Conservation (phyloP, 2,329 filamentous ascomycete species). For the Alternaria incomplexa region DNA sequence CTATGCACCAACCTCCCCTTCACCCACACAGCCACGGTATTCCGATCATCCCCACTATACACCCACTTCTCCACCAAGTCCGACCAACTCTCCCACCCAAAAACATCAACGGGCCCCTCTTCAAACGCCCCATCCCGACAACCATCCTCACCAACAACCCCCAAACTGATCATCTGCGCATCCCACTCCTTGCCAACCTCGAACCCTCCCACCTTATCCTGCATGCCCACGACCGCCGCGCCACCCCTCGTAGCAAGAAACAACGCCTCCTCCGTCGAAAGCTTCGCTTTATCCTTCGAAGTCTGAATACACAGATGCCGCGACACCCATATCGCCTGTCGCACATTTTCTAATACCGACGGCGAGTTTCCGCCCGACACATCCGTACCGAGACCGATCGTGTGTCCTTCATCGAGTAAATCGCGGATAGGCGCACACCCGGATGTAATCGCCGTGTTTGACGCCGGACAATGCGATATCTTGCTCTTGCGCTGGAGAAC, state of each 20-base stretch:
- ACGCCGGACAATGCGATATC: conserved; percentile 85
- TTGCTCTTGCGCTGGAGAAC: conserved; percentile 68
- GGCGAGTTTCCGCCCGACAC: conserved; percentile 86
- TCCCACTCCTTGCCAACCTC: conserved; percentile 89
- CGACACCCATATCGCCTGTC: conserved; percentile 80
- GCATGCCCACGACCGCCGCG: conserved; percentile 78
- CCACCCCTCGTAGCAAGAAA: conserved; percentile 90
- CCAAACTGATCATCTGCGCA: conserved; percentile 79
- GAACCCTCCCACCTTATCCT: conserved; percentile 76
- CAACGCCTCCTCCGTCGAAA: conserved; percentile 84
- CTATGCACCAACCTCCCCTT: conserved; percentile 78
- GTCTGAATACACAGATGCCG: conserved; percentile 69
- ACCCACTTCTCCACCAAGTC: conserved; percentile 93
- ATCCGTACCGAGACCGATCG: conserved; percentile 88
- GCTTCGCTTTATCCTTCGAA: conserved; percentile 58
- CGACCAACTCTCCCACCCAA: conserved; percentile 89
- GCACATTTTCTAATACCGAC: conserved; percentile 79
- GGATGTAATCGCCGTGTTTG: conserved; percentile 81
- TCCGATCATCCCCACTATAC: conserved; percentile 90
- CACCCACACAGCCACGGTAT: conserved; percentile 89
- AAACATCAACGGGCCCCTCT: conserved; percentile 79
- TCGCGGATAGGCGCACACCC: conserved; percentile 78
- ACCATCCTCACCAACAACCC: conserved; percentile 44
- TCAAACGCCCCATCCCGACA: conserved; percentile 50
- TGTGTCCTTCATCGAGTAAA: conserved; percentile 75